phyloP scores from a whole-genome alignment of 106 monocot species.

The Dendrobium officinale region DNA sequence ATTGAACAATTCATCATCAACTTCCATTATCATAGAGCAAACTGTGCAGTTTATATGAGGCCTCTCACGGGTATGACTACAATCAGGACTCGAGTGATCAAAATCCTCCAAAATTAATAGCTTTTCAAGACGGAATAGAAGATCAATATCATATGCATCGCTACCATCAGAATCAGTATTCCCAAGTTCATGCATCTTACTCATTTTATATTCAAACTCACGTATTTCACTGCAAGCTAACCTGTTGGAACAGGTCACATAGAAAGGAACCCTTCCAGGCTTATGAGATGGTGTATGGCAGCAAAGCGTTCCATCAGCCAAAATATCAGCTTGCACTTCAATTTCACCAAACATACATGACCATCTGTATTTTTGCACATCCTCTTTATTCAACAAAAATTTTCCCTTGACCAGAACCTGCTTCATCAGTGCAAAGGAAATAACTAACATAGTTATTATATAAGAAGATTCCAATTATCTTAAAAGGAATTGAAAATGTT shows the following conservation, averaged over 20 bases:
- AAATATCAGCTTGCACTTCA: slow-evolving; percentile 78
- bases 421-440: background rate
- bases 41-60: slow-evolving; percentile 23
- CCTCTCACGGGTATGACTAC: too few species aligned
- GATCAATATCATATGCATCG: slow-evolving; percentile 28
- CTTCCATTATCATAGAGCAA: slow-evolving; percentile 39
- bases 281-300: slow-evolving; percentile 64
- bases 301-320: slow-evolving; percentile 60
- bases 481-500: background rate
- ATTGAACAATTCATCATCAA: slow-evolving; percentile 43
- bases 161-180: slow-evolving; percentile 34
- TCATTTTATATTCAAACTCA: slow-evolving; percentile 69
- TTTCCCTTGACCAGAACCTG: slow-evolving; percentile 60
- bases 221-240: slow-evolving; percentile 87
- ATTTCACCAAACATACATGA: slow-evolving; percentile 99
- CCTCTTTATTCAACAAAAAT: slow-evolving; percentile 57
- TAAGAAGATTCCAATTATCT: background rate
- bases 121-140: slow-evolving; percentile 62
- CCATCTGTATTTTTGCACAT: slow-evolving; percentile 55
- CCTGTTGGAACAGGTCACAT: slow-evolving; percentile 82
- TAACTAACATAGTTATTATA: too few species aligned
- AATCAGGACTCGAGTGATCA: slow-evolving; percentile 5
- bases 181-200: slow-evolving; percentile 4
- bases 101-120: slow-evolving; percentile 33
- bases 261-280: slow-evolving; percentile 80